phyloP scores from a whole-genome alignment of 371 early-diverging fungal genomes.

The Mortierella sp. region DNA sequence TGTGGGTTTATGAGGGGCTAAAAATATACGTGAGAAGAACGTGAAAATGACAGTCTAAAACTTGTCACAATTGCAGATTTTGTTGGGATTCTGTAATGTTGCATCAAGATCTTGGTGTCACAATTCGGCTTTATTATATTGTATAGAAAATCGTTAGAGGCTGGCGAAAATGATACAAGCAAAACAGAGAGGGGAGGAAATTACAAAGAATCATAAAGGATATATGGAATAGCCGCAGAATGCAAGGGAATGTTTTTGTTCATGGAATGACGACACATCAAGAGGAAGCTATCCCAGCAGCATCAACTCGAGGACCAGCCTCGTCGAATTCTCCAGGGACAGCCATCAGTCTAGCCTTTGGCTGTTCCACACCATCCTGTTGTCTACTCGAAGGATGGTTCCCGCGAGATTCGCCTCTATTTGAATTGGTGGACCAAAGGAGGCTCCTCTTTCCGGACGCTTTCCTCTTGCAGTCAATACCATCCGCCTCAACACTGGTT shows the following conservation, averaged over 20 bases:
- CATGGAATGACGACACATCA: background rate
- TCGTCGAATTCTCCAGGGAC: background rate
- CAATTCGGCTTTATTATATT: background rate
- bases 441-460: conserved; percentile 35
- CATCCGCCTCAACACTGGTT: background rate
- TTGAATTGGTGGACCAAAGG: conserved; percentile 55
- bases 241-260: background rate
- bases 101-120: background rate
- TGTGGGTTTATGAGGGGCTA: no score
- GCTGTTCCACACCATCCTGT: background rate
- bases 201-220: conserved; percentile 1
- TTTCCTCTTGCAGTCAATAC: conserved; percentile 28
- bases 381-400: conserved; percentile 5
- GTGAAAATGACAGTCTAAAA: no score
- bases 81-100: no score
- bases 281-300: background rate
- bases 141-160: background rate
- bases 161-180: conserved; percentile 1
- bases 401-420: conserved; percentile 33
- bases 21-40: no score
- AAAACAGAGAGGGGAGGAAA: background rate
- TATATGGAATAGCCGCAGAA: background rate
- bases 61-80: no score
- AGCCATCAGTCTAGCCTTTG: conserved; percentile 1
- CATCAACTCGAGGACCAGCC: conserved; percentile 16